phyloP scores from a whole-genome alignment of 2,329 filamentous ascomycete species.

The Talaromyces sp. region DNA sequence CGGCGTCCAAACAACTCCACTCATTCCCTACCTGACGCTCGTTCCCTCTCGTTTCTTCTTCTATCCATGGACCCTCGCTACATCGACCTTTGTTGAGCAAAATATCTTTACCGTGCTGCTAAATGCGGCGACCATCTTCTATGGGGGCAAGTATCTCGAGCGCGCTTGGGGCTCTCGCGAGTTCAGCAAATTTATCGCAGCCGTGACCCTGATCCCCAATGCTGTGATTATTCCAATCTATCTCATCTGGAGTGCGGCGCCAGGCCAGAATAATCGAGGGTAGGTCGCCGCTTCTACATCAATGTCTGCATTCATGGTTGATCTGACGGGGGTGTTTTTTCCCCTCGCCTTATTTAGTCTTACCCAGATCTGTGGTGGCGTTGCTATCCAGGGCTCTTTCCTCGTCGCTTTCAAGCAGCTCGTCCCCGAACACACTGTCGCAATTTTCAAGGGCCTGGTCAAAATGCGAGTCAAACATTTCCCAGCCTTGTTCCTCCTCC shows the following conservation, averaged over 20 bases:
- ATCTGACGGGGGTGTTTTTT: slow-evolving; percentile 23
- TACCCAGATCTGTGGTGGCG: slow-evolving; percentile 83
- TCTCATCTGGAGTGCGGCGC: slow-evolving; percentile 72
- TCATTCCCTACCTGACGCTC: slow-evolving; percentile 84
- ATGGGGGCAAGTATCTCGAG: slow-evolving; percentile 93
- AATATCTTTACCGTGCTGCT: slow-evolving; percentile 85
- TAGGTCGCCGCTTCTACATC: slow-evolving; percentile 31
- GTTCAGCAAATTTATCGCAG: slow-evolving; percentile 84
- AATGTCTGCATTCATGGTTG: no score
- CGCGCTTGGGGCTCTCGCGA: slow-evolving; percentile 91
- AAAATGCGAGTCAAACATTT: slow-evolving; percentile 85
- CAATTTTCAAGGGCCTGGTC: slow-evolving; percentile 82
- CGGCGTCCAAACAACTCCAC: slow-evolving; percentile 51
- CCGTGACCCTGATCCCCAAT: slow-evolving; percentile 80
- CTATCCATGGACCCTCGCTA: slow-evolving; percentile 91
- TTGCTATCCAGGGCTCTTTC: slow-evolving; percentile 88
- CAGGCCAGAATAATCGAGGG: slow-evolving; percentile 40
- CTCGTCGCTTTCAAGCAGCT: slow-evolving; percentile 97
- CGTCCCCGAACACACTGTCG: slow-evolving; percentile 94
- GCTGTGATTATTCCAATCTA: slow-evolving; percentile 72
- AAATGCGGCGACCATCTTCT: slow-evolving; percentile 77
- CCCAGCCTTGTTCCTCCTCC: slow-evolving; percentile 73
- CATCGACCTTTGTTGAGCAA: slow-evolving; percentile 85
- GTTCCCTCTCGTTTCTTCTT: slow-evolving; percentile 80
- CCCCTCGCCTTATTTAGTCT: slow-evolving; percentile 54